These are phyloP conservation scores for Coprinellus aureogranulatus DNA, from an alignment of 768 basidiomycete species.

Conservation along the genomic window DNA sequence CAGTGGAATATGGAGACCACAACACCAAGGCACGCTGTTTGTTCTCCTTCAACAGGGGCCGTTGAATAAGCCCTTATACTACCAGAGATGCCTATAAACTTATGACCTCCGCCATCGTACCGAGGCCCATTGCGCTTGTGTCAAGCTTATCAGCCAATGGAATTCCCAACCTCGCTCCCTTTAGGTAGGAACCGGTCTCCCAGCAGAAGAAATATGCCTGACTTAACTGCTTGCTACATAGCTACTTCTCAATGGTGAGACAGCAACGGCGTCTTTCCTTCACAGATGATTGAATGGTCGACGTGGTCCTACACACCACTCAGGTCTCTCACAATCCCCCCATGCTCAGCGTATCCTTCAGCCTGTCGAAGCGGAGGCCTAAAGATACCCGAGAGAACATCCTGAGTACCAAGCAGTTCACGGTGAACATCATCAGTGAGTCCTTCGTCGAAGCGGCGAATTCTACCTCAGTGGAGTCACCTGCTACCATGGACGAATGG, in stretches of 20 bases:
- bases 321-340: slow-evolving; percentile 67
- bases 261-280: slow-evolving; percentile 4
- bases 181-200: slow-evolving; percentile 43
- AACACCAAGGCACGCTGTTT: slow-evolving; percentile 23
- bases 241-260: slow-evolving; percentile 63
- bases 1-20: slow-evolving; percentile 39
- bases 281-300: not conserved
- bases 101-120: slow-evolving; percentile 57
- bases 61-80: not conserved
- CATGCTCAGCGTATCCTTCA: slow-evolving; percentile 60
- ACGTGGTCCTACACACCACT: slow-evolving; percentile 8
- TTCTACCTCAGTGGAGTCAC: slow-evolving; percentile 52
- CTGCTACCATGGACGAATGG: slow-evolving; percentile 56
- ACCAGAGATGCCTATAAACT: slow-evolving; percentile 45
- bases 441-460: slow-evolving; percentile 59
- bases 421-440: slow-evolving; percentile 71
- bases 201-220: not conserved
- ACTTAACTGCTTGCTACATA: slow-evolving; percentile 17
- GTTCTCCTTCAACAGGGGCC: not conserved
- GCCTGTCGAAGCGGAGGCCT: slow-evolving; percentile 38
- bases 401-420: slow-evolving; percentile 62
- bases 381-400: slow-evolving; percentile 71
- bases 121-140: slow-evolving; percentile 68
- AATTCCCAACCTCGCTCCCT: slow-evolving; percentile 60
- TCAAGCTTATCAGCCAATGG: slow-evolving; percentile 55